These are phyloP conservation scores for Monosporascus sp. DNA, from an alignment of 2,329 filamentous ascomycete genomes.

Conservation along the genomic window DNA sequence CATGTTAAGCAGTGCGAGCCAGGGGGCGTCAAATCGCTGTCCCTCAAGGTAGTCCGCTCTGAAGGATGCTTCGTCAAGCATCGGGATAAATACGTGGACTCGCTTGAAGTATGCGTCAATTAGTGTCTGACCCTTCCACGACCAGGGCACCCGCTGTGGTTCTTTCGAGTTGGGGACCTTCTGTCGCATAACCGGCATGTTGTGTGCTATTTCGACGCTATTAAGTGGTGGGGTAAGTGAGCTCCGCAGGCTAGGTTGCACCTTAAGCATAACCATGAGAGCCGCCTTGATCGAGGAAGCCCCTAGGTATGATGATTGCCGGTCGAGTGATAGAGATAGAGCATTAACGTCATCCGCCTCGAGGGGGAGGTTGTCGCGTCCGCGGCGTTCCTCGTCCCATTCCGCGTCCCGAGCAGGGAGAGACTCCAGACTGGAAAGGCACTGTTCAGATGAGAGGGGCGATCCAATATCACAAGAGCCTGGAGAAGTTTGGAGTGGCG, in stretches of 20 bases:
- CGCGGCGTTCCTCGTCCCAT: conserved; percentile 60
- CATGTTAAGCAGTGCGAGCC: conserved; percentile 69
- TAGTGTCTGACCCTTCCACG: conserved; percentile 60
- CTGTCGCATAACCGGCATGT: conserved; percentile 37
- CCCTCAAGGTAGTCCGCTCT: conserved; percentile 59
- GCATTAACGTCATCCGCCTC: conserved; percentile 69
- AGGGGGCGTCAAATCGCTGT: conserved; percentile 59
- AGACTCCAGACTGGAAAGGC: conserved; percentile 55
- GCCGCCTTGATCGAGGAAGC: conserved; percentile 72
- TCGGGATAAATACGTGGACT: conserved; percentile 65
- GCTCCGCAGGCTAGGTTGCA: conserved; percentile 41
- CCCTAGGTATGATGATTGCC: conserved; percentile 61
- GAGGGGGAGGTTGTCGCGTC: conserved; percentile 49
- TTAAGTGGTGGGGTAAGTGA: conserved; percentile 42
- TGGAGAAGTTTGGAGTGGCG: conserved; percentile 46
- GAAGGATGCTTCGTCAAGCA: conserved; percentile 68
- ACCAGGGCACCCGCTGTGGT: conserved; percentile 47
- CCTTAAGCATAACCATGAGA: conserved; percentile 62
- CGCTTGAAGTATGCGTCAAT: conserved; percentile 73
- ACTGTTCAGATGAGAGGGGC: conserved; percentile 44
- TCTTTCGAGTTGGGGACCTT: conserved; percentile 40
- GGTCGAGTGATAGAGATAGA: conserved; percentile 54
- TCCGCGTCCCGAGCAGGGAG: conserved; percentile 60
- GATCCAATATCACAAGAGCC: conserved; percentile 43
- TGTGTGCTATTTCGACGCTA: conserved; percentile 40